Evolutionary conservation across 371 early-diverging fungal species (phyloP), one percentile per base, ranked within the genome.

Genomic region (Lichtheimia ramosa): DNA sequence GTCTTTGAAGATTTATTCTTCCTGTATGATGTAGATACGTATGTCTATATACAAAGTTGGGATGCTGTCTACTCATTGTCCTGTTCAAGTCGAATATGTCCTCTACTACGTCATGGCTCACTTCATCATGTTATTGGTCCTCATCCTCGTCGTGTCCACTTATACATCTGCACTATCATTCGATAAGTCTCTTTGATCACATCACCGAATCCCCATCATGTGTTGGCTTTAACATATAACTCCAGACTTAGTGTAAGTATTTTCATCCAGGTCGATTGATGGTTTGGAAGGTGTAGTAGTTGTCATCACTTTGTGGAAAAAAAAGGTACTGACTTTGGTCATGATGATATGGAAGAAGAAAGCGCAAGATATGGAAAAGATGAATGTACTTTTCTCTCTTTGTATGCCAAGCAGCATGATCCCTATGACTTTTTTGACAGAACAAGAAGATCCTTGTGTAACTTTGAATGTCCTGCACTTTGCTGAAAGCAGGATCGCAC

Each of bases 61-160:
- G 51, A 21, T 23, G 51, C 10, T 51, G n/a, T 51, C 3, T 51
- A 24, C 2, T 18, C 7, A 14, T 5, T 12, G 48, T 73, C 67
- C 3, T 64, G 69, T 14, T 71, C 66, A 59, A 80, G 59, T 49
- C 72, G 59, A 51, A 80, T 80, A 23, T 65, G 64, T 6, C 75
- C 75, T 20, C 50, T 55, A 5, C 56, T 46, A 13, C 60, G 46
- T n/a, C n/a, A n/a, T 5, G 64, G 64, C 39, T 75, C 77, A 52
- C 77, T 77, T 77, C 81, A 81, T 59, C 81, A 52, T 8, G 81
- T 77, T 3, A 81, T 78, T 24, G 77, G 69, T 3, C 72, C 71
- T 28, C 71, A 63, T 2, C 81, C 74, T 25, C 75, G 66, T 34
- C 74, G 70, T 15, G 72, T 65, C 69, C 76, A 70, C 5, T 56